phyloP scores from a whole-genome alignment of 1,284 basidiomycete genomes.

The Moesziomyces antarcticus region DNA sequence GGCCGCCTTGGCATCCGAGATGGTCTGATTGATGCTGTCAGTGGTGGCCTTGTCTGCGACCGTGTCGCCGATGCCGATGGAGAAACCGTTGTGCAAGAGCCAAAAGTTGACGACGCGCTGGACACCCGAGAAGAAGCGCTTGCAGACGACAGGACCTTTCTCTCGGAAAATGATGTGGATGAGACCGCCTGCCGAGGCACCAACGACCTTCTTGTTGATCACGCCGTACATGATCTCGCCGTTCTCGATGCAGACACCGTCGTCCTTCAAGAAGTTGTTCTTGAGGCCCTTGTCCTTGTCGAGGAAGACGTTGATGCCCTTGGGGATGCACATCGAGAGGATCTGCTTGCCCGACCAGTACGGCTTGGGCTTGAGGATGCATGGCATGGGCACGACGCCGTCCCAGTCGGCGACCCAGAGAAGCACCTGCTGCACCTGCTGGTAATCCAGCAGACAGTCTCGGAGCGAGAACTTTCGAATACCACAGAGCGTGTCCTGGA shows the following conservation, averaged over 20 bases:
- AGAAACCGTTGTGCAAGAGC: slow-evolving; percentile 99
- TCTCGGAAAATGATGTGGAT: slow-evolving; percentile 98
- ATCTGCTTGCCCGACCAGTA: slow-evolving; percentile 99
- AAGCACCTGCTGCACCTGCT: slow-evolving; percentile 86
- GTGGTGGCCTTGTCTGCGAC: slow-evolving; percentile 92
- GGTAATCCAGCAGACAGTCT: slow-evolving; percentile 71
- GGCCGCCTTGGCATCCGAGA: slow-evolving; percentile 78
- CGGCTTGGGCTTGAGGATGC: slow-evolving; percentile 95
- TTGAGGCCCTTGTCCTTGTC: slow-evolving; percentile 59
- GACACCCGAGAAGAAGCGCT: slow-evolving; percentile 89
- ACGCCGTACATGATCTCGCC: slow-evolving; percentile 95
- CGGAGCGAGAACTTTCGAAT: slow-evolving; percentile 96
- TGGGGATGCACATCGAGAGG: slow-evolving; percentile 89
- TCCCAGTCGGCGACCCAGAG: slow-evolving; percentile 99
- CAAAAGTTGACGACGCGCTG: slow-evolving; percentile 98
- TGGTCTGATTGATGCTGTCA: slow-evolving; percentile 81
- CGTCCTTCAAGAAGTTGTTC: slow-evolving; percentile 73
- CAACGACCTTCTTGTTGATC: slow-evolving; percentile 98
- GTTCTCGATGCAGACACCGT: slow-evolving; percentile 96
- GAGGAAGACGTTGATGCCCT: slow-evolving; percentile 87
- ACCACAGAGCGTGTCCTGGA: slow-evolving; percentile 98
- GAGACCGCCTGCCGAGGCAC: slow-evolving; percentile 87
- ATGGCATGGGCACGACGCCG: slow-evolving; percentile 88
- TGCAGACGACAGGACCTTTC: slow-evolving; percentile 92
- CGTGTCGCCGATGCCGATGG: slow-evolving; percentile 98